Base-by-base conservation (phyloP, 208 protist species). In the Trypanosoma brucei region DNA sequence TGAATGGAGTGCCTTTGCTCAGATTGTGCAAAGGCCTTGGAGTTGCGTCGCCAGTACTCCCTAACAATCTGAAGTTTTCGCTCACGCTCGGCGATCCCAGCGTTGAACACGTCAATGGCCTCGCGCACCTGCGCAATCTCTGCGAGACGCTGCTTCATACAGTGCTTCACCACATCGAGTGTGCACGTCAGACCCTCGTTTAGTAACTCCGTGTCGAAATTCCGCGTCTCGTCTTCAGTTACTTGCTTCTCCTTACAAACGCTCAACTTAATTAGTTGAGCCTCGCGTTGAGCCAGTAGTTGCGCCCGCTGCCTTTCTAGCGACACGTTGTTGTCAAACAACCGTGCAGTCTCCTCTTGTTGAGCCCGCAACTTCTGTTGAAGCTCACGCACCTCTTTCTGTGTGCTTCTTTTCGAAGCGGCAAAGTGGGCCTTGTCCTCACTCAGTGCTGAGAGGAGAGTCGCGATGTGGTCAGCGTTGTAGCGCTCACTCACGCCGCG, bases 41-140 rank as follows among this genome's bases (percentile, higher is more conserved):
- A 78, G 55, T 87, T 87, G 49, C 64, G 74, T 3, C 75, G 71
- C 84, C 84, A 91, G 69, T 91, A 91, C 58, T 76, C 71, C 1
- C 67, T 60, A 9, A 81, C 76, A 9, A 49, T 56, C 9, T 74
- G 54, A 5, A 85, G 13, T 11, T 74, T 34, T 30, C 5, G 34
- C 3, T 74, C 62, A 2, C 66, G 52, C 9, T 62, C 46, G 22
- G 22, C 3, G 39, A 81, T 68, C 37, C 59, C 58, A 11, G 8
- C 2, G 5, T 50, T 35, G 30, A 73, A 64, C 0, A 59, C 54
- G 3, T 45, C 42, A 31, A 77, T 65, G 14, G 62, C 35, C 3
- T 49, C 52, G 44, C 72, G 44, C 7, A 72, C 50, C 13, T 63
- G 42, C 36, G 33, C 40, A 36, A 69, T 58, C 53, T 78, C 76